Percentiles rank a stretch among this genome's conserved stretches.
Evolutionary conservation across 78 protist species (phyloP).

Genomic region (Chrysochromulina parva): DNA sequence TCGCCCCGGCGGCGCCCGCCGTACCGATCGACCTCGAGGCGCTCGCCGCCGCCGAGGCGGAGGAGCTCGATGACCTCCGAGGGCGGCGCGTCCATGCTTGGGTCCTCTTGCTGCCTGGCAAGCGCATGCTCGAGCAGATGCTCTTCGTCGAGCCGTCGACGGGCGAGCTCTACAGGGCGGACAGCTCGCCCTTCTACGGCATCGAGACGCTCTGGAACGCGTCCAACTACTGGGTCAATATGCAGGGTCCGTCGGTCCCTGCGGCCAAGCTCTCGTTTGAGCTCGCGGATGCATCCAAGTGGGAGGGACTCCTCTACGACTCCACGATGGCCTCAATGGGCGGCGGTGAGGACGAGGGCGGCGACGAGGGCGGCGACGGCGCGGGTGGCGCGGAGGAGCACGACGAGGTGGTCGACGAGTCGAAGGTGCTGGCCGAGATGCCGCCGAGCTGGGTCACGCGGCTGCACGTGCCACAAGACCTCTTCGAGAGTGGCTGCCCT

Average conservation of each 20-base stretch:
- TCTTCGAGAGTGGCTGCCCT: slow-evolving; percentile 42
- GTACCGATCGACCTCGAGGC: neutral
- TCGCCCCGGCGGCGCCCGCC: neutral
- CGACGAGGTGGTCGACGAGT: neutral
- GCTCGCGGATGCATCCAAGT: neutral
- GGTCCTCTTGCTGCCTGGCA: slow-evolving; percentile 61
- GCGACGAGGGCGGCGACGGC: neutral
- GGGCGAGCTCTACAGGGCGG: slow-evolving; percentile 13
- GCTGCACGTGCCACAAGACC: neutral
- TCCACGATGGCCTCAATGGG: neutral
- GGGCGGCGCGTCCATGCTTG: slow-evolving; percentile 68
- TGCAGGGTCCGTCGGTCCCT: slow-evolving; percentile 14
- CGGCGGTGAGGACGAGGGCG: neutral
- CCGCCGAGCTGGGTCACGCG: slow-evolving; percentile 44
- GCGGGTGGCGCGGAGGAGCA: neutral
- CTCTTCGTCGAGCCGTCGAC: slow-evolving; percentile 59
- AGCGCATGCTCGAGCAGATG: slow-evolving; percentile 5
- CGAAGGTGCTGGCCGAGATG: neutral
- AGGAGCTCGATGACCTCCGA: slow-evolving; percentile 40
- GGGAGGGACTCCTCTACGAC: slow-evolving; percentile 43
- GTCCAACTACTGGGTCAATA: slow-evolving; percentile 60
- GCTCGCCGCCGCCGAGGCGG: neutral
- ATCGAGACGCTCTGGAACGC: slow-evolving; percentile 65
- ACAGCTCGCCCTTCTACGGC: slow-evolving; percentile 32
- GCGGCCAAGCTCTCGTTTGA: neutral